phyloP scores from a whole-genome alignment of 208 protist genomes.

The Acanthamoeba castellanii region DNA sequence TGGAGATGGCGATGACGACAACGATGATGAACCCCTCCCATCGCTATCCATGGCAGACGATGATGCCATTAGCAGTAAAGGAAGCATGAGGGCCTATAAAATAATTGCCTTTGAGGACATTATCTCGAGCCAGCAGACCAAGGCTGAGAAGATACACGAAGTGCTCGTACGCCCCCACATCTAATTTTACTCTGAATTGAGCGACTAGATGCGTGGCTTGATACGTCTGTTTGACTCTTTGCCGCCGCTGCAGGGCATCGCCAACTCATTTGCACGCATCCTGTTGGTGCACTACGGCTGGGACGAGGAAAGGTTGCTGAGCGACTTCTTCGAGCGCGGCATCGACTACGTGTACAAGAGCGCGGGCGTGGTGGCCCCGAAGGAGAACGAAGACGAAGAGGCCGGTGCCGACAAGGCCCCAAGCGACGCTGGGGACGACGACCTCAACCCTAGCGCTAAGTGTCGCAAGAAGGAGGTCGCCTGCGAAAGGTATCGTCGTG shows the following conservation, averaged over 20 bases:
- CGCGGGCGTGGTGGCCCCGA: slow-evolving; percentile 17
- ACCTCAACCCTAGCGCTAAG: background rate
- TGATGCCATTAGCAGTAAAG: background rate
- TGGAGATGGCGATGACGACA: background rate
- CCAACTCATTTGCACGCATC: slow-evolving; percentile 46
- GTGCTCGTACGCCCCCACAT: slow-evolving; percentile 4
- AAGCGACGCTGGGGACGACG: background rate
- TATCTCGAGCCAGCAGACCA: background rate
- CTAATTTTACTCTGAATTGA: background rate
- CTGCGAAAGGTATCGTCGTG: background rate
- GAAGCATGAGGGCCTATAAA: background rate
- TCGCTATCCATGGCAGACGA: background rate
- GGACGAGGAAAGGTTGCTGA: slow-evolving; percentile 27
- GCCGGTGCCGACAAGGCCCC: background rate
- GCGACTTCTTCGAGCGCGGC: slow-evolving; percentile 55
- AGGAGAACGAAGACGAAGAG: background rate
- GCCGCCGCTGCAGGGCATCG: background rate
- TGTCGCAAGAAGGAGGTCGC: background rate
- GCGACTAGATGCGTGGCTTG: no score
- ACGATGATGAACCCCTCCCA: background rate
- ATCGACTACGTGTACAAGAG: slow-evolving; percentile 42
- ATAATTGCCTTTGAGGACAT: slow-evolving; percentile 34
- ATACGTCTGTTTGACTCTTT: background rate
- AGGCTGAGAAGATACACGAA: slow-evolving; percentile 58
- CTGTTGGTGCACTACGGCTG: slow-evolving; percentile 53